phyloP scores from a whole-genome alignment of 768 basidiomycete genomes.

The Cytidiella melzeri region DNA sequence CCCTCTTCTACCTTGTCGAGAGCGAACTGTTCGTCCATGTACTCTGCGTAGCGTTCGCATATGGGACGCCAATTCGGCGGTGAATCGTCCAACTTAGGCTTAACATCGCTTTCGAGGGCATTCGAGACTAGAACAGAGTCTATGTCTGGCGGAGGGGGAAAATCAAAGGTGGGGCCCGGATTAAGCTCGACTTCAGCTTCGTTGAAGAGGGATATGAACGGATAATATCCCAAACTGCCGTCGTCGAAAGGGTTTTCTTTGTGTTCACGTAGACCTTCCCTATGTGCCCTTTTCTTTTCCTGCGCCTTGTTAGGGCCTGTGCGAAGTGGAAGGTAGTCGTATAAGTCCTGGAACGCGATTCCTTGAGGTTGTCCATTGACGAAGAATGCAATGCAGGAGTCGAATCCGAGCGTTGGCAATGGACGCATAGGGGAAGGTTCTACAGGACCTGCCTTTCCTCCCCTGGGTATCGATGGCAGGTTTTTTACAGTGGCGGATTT shows the following conservation, averaged over 20 bases:
- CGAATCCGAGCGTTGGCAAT: constrained; percentile 56
- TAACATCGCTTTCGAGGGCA: constrained; percentile 25
- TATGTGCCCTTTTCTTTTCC: constrained; percentile 55
- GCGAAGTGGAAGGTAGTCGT: constrained; percentile 82
- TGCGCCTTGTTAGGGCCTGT: constrained; percentile 58
- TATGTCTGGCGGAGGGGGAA: constrained; percentile 73
- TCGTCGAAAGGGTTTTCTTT: constrained; percentile 88
- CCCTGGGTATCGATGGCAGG: constrained; percentile 51
- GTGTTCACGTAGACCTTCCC: constrained; percentile 63
- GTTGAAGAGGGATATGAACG: constrained; percentile 90
- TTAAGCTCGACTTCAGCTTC: constrained; percentile 81
- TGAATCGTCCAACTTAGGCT: constrained; percentile 20
- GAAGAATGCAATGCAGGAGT: constrained; percentile 83
- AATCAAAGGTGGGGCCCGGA: constrained; percentile 83
- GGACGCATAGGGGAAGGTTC: constrained; percentile 40
- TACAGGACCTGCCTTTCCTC: constrained; percentile 28
- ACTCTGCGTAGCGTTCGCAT: constrained; percentile 81
- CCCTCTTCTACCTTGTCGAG: constrained; percentile 75
- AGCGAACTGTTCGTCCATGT: constrained; percentile 74
- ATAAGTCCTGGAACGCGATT: constrained; percentile 80
- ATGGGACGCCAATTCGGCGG: constrained; percentile 67
- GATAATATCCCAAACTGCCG: constrained; percentile 92
- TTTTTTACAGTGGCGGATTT: constrained; percentile 65
- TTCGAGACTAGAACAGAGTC: constrained; percentile 47
- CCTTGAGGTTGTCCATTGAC: constrained; percentile 85